Evolutionary conservation across 192 early-diverging fungal genomes (phyloP).

Genomic region (Linderina pennispora): DNA sequence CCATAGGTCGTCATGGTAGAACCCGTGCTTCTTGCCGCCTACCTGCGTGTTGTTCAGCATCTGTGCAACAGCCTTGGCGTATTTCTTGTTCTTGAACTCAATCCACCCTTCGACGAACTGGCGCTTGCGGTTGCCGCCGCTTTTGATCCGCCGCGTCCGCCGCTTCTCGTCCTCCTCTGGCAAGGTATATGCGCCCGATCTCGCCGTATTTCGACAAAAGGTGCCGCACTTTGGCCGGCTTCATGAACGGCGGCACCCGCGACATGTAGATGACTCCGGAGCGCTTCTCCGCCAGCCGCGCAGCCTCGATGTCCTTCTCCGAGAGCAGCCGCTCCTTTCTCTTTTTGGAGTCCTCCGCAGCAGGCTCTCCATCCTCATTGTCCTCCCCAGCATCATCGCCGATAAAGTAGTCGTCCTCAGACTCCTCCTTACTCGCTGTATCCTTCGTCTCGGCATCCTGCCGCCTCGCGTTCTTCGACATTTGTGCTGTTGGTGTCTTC

Average conservation of each 20-base stretch:
- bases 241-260: constrained; percentile 91
- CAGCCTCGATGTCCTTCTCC: constrained; percentile 45
- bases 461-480: neutral
- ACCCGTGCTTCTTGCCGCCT: constrained; percentile 78
- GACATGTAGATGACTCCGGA: constrained; percentile 92
- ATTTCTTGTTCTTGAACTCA: constrained; percentile 89
- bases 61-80: constrained; percentile 70
- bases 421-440: constrained; percentile 11
- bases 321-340: constrained; percentile 9
- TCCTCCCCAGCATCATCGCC: constrained; percentile 8
- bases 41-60: constrained; percentile 78
- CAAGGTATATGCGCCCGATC: constrained; percentile 80
- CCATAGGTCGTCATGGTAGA: constrained; percentile 95
- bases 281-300: constrained; percentile 47
- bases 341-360: neutral
- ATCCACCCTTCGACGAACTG: constrained; percentile 97
- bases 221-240: constrained; percentile 69
- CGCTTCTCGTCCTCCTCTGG: constrained; percentile 72
- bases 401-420: constrained; percentile 25
- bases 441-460: constrained; percentile 1
- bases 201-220: constrained; percentile 68
- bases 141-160: constrained; percentile 76
- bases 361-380: neutral
- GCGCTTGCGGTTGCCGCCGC: constrained; percentile 71
- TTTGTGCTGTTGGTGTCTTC: constrained; percentile 9